These are phyloP conservation scores for Fusarium poae DNA, from an alignment of 2,329 filamentous ascomycete species.

Conservation along the genomic window DNA sequence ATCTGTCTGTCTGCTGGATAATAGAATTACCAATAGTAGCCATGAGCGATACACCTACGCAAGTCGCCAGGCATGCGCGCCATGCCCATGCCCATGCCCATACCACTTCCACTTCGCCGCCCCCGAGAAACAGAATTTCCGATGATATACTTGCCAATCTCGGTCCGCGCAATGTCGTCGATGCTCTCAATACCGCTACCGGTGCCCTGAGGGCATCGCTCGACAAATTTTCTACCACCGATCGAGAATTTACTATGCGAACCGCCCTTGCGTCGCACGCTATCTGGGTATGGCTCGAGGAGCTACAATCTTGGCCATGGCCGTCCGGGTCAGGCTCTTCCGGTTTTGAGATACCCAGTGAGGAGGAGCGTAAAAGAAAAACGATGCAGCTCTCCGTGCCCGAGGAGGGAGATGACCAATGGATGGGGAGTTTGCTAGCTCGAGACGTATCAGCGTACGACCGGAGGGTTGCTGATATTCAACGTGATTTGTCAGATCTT, in stretches of 20 bases:
- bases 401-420: slow-evolving; percentile 54
- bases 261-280: slow-evolving; percentile 78
- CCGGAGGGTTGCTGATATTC: slow-evolving; percentile 79
- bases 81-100: slow-evolving; percentile 29
- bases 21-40: slow-evolving; percentile 29
- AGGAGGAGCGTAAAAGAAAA: slow-evolving; percentile 57
- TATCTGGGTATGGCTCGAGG: slow-evolving; percentile 80
- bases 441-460: slow-evolving; percentile 77
- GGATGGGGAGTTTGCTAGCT: slow-evolving; percentile 78
- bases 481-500: slow-evolving; percentile 74
- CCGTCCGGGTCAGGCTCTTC: slow-evolving; percentile 61
- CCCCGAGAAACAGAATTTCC: slow-evolving; percentile 58
- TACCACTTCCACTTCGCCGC: slow-evolving; percentile 55
- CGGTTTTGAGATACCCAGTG: slow-evolving; percentile 66
- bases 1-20: slow-evolving; percentile 38
- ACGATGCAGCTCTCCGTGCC: slow-evolving; percentile 47
- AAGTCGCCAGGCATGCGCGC: slow-evolving; percentile 53
- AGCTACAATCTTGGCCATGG: slow-evolving; percentile 74
- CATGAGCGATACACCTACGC: slow-evolving; percentile 53
- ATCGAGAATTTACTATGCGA: slow-evolving; percentile 78
- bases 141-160: slow-evolving; percentile 74
- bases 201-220: slow-evolving; percentile 70
- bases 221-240: slow-evolving; percentile 70
- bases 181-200: slow-evolving; percentile 68
- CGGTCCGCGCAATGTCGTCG: slow-evolving; percentile 70